Evolutionary conservation across 2,329 filamentous ascomycete species (phyloP).

Genomic region (Clarireedia sp.): DNA sequence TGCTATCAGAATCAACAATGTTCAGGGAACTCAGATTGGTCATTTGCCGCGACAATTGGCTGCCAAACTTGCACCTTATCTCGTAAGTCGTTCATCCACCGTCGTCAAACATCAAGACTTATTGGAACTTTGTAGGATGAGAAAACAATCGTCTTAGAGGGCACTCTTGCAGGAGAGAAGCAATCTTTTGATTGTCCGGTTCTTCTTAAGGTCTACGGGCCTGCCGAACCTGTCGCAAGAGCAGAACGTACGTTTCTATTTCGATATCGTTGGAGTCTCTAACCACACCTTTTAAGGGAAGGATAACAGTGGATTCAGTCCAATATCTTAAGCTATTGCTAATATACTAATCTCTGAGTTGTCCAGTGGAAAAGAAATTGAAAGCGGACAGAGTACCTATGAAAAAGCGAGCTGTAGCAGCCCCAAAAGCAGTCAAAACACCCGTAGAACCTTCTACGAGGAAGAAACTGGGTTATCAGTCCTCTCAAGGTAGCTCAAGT

Average conservation of each 20-base stretch:
- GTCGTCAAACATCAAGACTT: not conserved
- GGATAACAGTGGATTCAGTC: not conserved
- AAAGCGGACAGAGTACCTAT: conserved; percentile 55
- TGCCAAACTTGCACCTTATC: conserved; percentile 63
- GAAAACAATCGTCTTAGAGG: conserved; percentile 57
- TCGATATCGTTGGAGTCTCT: not conserved
- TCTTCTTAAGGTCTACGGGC: conserved; percentile 60
- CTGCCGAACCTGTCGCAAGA: conserved; percentile 45
- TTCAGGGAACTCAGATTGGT: conserved; percentile 66
- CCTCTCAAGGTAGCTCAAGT: conserved; percentile 18
- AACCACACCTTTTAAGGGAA: too few species aligned
- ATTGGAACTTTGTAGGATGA: conserved; percentile 37
- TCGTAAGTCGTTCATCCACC: conserved; percentile 41
- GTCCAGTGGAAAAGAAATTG: conserved; percentile 49
- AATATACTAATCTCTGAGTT: not conserved
- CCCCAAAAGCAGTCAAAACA: conserved; percentile 43
- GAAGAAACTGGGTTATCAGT: conserved; percentile 21
- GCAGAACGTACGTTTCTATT: conserved; percentile 27
- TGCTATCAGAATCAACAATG: conserved; percentile 72
- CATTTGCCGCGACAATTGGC: conserved; percentile 64
- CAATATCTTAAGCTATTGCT: not conserved
- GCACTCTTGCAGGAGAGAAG: conserved; percentile 58
- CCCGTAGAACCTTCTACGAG: conserved; percentile 43
- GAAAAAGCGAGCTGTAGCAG: conserved; percentile 25
- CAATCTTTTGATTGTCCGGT: conserved; percentile 65